Percentiles rank a stretch among this genome's conserved stretches.
These are phyloP conservation scores for Psilocybe sp. DNA, from an alignment of 768 basidiomycete genomes.

Conservation along the genomic window DNA sequence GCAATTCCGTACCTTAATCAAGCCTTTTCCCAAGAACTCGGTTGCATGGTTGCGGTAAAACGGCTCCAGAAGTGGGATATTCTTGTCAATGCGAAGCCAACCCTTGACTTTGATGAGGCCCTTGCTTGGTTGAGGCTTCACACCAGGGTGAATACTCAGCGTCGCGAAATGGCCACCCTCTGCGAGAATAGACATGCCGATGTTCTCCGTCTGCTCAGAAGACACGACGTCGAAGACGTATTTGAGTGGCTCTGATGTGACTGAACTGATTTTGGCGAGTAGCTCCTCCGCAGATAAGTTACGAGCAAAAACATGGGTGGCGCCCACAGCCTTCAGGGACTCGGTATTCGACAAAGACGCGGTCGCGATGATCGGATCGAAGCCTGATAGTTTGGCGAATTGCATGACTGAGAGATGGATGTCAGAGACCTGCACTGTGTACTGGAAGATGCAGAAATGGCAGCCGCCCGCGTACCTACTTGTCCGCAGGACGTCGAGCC, in stretches of 20 bases:
- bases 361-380: constrained; percentile 37
- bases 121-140: constrained; percentile 16
- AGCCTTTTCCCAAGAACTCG: constrained; percentile 10
- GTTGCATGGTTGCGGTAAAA: constrained; percentile 11
- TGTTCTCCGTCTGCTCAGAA: constrained; percentile 15
- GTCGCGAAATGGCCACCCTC: constrained; percentile 31
- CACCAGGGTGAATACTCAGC: constrained; percentile 24
- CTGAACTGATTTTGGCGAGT: constrained; percentile 15
- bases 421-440: not conserved
- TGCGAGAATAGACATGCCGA: constrained; percentile 22
- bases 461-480: constrained; percentile 28
- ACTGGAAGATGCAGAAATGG: not conserved
- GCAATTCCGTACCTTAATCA: constrained; percentile 15
- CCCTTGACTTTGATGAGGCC: constrained; percentile 2
- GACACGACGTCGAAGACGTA: constrained; percentile 25
- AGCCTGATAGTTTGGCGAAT: constrained; percentile 35
- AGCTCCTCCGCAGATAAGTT: constrained; percentile 14
- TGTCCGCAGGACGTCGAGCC: constrained; percentile 48
- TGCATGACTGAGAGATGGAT: constrained; percentile 25
- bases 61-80: constrained; percentile 3
- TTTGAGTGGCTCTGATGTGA: constrained; percentile 17
- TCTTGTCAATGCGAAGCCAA: constrained; percentile 4
- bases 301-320: constrained; percentile 35
- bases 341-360: constrained; percentile 26
- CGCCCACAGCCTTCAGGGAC: constrained; percentile 32